Percentiles rank a stretch among this genome's conserved stretches.
These are phyloP conservation scores for Fraxinus pennsylvanica DNA, from an alignment of 257 asterid genomes.

Conservation along the genomic window DNA sequence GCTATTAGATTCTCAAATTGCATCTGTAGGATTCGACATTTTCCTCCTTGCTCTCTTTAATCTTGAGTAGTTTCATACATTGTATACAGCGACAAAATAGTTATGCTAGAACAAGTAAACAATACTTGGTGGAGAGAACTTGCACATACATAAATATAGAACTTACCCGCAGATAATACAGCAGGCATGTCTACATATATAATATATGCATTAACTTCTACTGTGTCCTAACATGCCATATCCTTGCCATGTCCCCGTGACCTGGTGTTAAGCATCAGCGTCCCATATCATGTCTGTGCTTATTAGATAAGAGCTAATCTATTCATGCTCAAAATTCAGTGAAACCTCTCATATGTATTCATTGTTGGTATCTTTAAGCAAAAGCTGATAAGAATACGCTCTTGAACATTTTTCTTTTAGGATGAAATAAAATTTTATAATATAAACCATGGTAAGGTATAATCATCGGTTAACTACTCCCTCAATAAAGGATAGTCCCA, in stretches of 20 bases:
- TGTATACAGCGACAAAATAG: background rate
- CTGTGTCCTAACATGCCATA: background rate
- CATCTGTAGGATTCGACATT: background rate
- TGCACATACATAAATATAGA: background rate
- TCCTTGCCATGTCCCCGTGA: background rate
- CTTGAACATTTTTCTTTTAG: background rate
- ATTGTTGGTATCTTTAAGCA: background rate
- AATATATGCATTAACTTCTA: background rate
- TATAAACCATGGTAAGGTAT: background rate
- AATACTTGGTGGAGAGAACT: background rate
- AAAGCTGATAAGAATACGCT: background rate
- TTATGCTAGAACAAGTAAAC: background rate
- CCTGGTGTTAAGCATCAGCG: background rate
- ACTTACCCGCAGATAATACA: background rate
- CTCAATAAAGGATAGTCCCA: background rate
- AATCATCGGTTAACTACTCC: background rate
- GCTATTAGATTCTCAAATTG: background rate
- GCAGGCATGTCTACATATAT: background rate
- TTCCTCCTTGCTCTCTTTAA: background rate
- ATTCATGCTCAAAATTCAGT: background rate
- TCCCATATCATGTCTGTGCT: background rate
- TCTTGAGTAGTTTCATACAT: background rate
- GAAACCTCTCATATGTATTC: background rate
- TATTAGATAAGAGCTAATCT: background rate
- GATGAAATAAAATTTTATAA: background rate